A percentile compares a stretch with the other conserved stretches of the same genome.
These are phyloP conservation scores for Podospora pseudopauciseta DNA, from an alignment of 495 filamentous ascomycete genomes.

Conservation along the genomic window DNA sequence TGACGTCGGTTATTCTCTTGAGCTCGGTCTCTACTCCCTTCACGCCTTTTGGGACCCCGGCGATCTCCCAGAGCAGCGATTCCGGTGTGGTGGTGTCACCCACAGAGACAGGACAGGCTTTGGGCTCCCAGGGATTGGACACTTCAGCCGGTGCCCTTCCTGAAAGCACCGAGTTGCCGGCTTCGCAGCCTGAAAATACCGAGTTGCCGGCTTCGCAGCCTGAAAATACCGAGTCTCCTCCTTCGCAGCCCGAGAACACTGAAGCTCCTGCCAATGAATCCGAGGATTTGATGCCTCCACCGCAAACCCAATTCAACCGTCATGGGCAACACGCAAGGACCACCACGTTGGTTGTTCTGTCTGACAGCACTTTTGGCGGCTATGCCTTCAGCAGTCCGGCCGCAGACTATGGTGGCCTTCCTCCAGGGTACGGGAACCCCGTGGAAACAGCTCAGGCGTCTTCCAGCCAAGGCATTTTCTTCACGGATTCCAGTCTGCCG, in stretches of 20 bases:
- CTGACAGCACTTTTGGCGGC: conserved; percentile 9
- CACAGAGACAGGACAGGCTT: not conserved
- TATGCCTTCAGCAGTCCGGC: conserved; percentile 18
- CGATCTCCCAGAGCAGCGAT: not conserved
- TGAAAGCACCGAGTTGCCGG: not conserved
- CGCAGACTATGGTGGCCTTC: conserved; percentile 14
- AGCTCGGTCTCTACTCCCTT: conserved; percentile 1
- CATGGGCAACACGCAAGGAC: conserved; percentile 7
- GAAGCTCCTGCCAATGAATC: not conserved
- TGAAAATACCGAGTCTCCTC: not conserved
- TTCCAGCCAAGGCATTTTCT: not conserved
- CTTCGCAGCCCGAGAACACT: conserved; percentile 1
- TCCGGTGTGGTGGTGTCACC: not conserved
- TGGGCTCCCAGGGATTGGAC: not conserved
- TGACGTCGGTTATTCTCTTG: not conserved
- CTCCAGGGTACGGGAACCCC: conserved; percentile 12
- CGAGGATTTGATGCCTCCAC: conserved; percentile 11
- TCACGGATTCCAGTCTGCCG: conserved; percentile 1
- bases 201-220: not conserved
- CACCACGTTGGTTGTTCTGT: not conserved
- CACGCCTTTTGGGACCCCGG: not conserved
- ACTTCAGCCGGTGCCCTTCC: not conserved
- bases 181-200: not conserved
- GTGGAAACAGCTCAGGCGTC: not conserved
- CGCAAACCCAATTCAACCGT: conserved; percentile 24